Conservation (phyloP, 179 eudicot species). For the Spinacia oleracea region DNA sequence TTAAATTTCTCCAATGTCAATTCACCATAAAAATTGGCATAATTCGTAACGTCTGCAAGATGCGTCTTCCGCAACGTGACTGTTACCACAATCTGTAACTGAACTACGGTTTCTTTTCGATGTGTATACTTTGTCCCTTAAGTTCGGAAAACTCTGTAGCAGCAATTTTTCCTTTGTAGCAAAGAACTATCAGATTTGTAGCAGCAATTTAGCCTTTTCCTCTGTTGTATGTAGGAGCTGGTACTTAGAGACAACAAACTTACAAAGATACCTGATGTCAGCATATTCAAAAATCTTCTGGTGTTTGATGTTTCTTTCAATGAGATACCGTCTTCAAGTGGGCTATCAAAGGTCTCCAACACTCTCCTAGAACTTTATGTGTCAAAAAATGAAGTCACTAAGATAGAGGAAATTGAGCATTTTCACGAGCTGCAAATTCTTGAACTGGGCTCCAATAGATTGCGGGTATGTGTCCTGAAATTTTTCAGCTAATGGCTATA, state of each 20-base stretch:
- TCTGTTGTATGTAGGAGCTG: conserved; percentile 61
- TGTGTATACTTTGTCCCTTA: too few species aligned
- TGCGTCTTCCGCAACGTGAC: too few species aligned
- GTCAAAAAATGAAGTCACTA: conserved; percentile 88
- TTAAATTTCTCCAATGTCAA: too few species aligned
- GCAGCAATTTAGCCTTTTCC: not conserved
- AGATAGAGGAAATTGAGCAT: conserved; percentile 96
- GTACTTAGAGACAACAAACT: conserved; percentile 89
- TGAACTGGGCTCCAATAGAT: conserved; percentile 94
- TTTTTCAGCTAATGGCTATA: conserved; percentile 1
- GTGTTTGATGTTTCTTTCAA: conserved; percentile 95
- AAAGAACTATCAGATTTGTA: not conserved
- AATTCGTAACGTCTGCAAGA: too few species aligned
- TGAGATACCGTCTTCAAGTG: conserved; percentile 75
- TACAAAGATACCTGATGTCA: conserved; percentile 78
- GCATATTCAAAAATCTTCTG: conserved; percentile 73
- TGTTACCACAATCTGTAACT: too few species aligned
- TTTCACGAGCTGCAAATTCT: conserved; percentile 76
- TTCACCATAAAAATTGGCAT: too few species aligned
- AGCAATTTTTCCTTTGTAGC: conserved; percentile 1
- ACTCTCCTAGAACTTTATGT: conserved; percentile 82
- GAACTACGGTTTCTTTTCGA: too few species aligned
- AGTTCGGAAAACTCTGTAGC: not conserved
- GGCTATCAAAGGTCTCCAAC: conserved; percentile 72
- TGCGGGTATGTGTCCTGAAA: conserved; percentile 63